Conservation (phyloP, 805 yeast genomes). For the Candida morakotiae region DNA sequence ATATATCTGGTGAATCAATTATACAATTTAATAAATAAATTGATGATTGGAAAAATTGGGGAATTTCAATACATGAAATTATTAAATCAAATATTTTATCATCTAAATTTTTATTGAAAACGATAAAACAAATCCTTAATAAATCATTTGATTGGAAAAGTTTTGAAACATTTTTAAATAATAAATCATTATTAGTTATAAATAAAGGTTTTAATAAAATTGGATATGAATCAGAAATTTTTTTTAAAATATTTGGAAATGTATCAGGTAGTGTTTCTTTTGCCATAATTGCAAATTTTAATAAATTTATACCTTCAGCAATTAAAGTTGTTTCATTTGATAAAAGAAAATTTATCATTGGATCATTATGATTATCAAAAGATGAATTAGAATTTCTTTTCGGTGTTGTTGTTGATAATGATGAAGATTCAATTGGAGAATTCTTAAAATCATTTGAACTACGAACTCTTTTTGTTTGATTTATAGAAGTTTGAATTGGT, state of each 20-base stretch:
- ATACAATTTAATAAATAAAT: slow-evolving; percentile 24
- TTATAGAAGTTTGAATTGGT: neutral
- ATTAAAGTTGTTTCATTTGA: slow-evolving; percentile 27
- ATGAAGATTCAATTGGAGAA: neutral
- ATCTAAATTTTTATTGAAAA: slow-evolving; percentile 16
- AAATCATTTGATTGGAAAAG: slow-evolving; percentile 33
- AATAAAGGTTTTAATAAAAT: slow-evolving; percentile 28
- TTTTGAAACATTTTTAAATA: slow-evolving; percentile 19
- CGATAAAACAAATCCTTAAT: slow-evolving; percentile 25
- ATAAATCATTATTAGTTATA: slow-evolving; percentile 17
- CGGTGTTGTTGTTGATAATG: neutral
- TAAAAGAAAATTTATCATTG: slow-evolving; percentile 31
- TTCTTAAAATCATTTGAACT: slow-evolving; percentile 1
- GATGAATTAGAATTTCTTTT: slow-evolving; percentile 1
- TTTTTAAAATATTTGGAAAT: slow-evolving; percentile 17
- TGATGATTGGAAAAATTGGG: slow-evolving; percentile 26
- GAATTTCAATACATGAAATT: slow-evolving; percentile 19
- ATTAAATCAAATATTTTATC: slow-evolving; percentile 19
- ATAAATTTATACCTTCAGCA: slow-evolving; percentile 32
- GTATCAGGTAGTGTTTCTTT: slow-evolving; percentile 29
- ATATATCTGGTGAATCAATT: slow-evolving; percentile 26
- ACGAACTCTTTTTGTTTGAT: neutral
- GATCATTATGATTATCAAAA: slow-evolving; percentile 24
- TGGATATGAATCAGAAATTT: slow-evolving; percentile 28
- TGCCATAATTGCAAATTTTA: slow-evolving; percentile 34